Percentiles rank a stretch among this genome's conserved stretches.
These are phyloP conservation scores for Colletotrichum scovillei DNA, from an alignment of 2,329 filamentous ascomycete species.

Conservation along the genomic window DNA sequence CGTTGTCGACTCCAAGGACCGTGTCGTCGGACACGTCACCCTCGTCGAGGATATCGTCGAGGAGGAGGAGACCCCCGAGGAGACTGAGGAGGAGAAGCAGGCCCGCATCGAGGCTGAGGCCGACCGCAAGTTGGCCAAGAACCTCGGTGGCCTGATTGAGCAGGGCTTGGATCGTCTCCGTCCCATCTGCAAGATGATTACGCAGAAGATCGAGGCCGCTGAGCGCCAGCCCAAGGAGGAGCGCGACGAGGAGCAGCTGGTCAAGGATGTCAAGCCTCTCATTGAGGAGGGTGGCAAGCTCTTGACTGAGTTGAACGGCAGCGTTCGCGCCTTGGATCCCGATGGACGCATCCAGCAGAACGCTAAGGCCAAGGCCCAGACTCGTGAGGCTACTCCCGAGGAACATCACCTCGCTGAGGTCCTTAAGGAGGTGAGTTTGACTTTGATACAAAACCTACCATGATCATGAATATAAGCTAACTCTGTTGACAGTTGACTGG, in stretches of 20 bases:
- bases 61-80: conserved; percentile 57
- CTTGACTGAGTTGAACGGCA: conserved; percentile 86
- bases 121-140: conserved; percentile 81
- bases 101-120: conserved; percentile 68
- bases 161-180: conserved; percentile 86
- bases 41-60: conserved; percentile 69
- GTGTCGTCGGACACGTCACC: conserved; percentile 74
- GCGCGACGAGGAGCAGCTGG: conserved; percentile 88
- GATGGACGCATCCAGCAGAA: conserved; percentile 87
- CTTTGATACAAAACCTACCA: not conserved
- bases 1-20: conserved; percentile 76
- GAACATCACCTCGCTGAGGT: conserved; percentile 87
- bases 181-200: conserved; percentile 88
- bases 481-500: conserved; percentile 72
- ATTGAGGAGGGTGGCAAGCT: conserved; percentile 88
- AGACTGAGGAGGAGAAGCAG: conserved; percentile 58
- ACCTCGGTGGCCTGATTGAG: conserved; percentile 78
- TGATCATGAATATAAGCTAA: not conserved
- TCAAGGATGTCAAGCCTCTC: conserved; percentile 86
- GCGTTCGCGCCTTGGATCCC: conserved; percentile 88
- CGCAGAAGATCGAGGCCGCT: conserved; percentile 82
- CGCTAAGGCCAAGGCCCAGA: conserved; percentile 83
- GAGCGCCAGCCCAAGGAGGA: conserved; percentile 87
- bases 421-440: conserved; percentile 75
- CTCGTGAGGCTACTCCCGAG: conserved; percentile 82